phyloP scores from a whole-genome alignment of 2,329 filamentous ascomycete species.

The Plectosphaerella cucumerina region DNA sequence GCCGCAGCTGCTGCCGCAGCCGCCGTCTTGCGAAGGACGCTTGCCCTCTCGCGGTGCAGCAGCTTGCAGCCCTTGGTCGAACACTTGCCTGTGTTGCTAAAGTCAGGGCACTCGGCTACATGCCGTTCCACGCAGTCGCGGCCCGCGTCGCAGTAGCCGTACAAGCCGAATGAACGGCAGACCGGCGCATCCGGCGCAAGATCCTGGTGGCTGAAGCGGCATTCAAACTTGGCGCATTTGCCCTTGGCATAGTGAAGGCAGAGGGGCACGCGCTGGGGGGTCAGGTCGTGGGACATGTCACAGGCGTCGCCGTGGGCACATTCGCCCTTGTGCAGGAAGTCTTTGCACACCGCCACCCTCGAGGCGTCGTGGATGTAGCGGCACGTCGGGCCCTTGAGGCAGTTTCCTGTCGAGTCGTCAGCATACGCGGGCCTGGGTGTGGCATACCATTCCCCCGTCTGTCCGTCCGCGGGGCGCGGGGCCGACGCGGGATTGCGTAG shows the following conservation, averaged over 20 bases:
- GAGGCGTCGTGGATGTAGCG: conserved; percentile 77
- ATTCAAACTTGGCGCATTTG: conserved; percentile 81
- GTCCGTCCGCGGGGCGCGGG: no score
- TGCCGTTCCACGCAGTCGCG: conserved; percentile 75
- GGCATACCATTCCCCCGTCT: no score
- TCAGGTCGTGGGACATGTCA: conserved; percentile 85
- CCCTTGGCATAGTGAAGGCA: conserved; percentile 89
- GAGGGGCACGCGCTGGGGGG: conserved; percentile 76
- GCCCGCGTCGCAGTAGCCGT: conserved; percentile 87
- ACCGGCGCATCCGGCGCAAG: conserved; percentile 74
- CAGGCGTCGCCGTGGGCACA: conserved; percentile 77
- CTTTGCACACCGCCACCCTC: conserved; percentile 88
- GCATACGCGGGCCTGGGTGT: background rate
- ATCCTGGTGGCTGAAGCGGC: conserved; percentile 81
- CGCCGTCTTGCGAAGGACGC: conserved; percentile 61
- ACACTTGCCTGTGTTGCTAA: conserved; percentile 86
- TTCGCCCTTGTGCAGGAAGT: conserved; percentile 73
- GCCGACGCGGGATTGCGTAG: conserved; percentile 6
- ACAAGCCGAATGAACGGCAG: conserved; percentile 77
- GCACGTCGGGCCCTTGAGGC: conserved; percentile 75
- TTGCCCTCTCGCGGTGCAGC: conserved; percentile 83
- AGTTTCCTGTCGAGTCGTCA: conserved; percentile 62
- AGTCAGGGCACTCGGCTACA: conserved; percentile 90
- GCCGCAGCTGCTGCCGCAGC: conserved; percentile 23
- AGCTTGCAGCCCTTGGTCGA: conserved; percentile 77